Percentiles rank a stretch among this genome's conserved stretches.
Conservation (phyloP, 1,284 basidiomycete genomes). For the Fomitopsis schrenkii region DNA sequence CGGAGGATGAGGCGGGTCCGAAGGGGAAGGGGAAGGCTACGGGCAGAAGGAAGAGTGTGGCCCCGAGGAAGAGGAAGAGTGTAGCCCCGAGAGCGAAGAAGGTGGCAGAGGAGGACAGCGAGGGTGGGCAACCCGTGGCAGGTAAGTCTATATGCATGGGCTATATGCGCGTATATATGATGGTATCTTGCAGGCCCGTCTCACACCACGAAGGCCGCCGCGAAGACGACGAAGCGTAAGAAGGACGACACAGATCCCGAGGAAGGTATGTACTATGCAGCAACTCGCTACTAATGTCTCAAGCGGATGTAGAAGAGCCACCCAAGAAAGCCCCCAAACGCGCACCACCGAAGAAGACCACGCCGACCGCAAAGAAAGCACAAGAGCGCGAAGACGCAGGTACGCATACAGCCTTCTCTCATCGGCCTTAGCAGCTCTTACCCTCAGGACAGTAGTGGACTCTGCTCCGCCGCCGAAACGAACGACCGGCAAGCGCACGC, state of each 20-base stretch:
- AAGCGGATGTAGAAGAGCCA: background rate
- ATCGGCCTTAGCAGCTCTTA: no score
- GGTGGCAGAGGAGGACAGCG: background rate
- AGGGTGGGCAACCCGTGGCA: background rate
- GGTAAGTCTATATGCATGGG: background rate
- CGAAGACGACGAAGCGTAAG: background rate
- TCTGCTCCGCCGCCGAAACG: background rate
- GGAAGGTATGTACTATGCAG: background rate
- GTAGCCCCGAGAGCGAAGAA: background rate
- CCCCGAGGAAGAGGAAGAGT: background rate
- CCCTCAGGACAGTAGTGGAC: background rate
- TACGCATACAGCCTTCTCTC: background rate
- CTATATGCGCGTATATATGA: background rate
- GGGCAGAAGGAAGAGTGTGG: background rate
- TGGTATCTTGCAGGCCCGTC: background rate
- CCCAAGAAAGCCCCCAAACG: background rate
- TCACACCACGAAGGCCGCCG: background rate
- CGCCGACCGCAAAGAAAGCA: background rate
- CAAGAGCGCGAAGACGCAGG: background rate
- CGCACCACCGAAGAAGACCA: background rate
- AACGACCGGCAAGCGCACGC: background rate
- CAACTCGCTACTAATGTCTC: background rate
- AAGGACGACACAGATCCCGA: background rate
- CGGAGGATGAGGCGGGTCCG: conserved; percentile 6
- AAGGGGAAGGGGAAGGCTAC: background rate